Percentiles rank a stretch among this genome's conserved stretches.
Conservation (phyloP, 148 eudicot species). For the Beta vulgaris region DNA sequence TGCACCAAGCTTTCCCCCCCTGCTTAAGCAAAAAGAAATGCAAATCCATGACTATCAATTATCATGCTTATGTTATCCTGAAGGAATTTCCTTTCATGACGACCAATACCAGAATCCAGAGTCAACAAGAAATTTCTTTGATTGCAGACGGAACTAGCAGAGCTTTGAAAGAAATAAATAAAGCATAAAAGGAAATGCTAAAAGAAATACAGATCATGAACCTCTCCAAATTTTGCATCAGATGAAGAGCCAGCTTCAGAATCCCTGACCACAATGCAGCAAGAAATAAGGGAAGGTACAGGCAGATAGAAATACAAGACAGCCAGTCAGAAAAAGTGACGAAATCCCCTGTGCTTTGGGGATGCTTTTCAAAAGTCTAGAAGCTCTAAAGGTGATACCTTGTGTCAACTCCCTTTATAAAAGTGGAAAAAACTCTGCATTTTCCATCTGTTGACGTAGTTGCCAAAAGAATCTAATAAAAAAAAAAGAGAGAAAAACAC, state of each 20-base stretch:
- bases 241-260: conserved; percentile 55
- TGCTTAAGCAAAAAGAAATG: no score
- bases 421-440: conserved; percentile 94
- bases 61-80: no score
- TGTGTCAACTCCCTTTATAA: conserved; percentile 90
- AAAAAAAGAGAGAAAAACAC: neutral
- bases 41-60: no score
- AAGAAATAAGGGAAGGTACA: conserved; percentile 13
- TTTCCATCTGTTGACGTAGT: conserved; percentile 98
- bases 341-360: no score
- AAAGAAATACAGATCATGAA: conserved; percentile 24
- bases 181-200: neutral
- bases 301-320: neutral
- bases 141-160: neutral
- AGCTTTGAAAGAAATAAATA: neutral
- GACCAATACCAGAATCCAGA: neutral
- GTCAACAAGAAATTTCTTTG: neutral
- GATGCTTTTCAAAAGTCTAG: conserved; percentile 6
- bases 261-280: conserved; percentile 44
- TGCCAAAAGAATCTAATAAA: conserved; percentile 71
- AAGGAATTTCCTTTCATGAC: neutral
- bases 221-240: conserved; percentile 95
- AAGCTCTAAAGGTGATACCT: conserved; percentile 42
- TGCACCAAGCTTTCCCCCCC: no score
- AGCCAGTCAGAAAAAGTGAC: no score